A percentile compares a stretch with the other conserved stretches of the same genome.
Evolutionary conservation across 73 alveolate genomes (phyloP).

Genomic region (Stentor coeruleus): DNA sequence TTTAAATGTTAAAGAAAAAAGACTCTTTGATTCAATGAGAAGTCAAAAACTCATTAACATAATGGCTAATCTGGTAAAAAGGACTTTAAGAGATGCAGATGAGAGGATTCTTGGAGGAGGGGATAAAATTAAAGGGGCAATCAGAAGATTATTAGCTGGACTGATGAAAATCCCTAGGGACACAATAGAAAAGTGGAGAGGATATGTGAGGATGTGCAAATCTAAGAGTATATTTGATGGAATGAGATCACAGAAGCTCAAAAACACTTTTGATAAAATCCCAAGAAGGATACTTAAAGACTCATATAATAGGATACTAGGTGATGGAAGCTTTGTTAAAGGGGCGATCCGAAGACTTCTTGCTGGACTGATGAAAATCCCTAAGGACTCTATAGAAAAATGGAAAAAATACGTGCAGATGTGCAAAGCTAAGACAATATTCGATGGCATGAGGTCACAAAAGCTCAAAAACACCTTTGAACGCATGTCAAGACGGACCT

Average conservation of each 20-base stretch:
- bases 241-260: not conserved
- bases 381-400: not conserved
- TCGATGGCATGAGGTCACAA: not conserved
- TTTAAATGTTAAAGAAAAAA: not conserved
- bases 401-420: not conserved
- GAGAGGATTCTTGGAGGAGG: not conserved
- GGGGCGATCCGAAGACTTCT: not conserved
- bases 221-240: not conserved
- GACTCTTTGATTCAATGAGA: not conserved
- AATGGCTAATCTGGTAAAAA: not conserved
- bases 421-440: not conserved
- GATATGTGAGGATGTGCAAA: not conserved
- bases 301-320: not conserved
- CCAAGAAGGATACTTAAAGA: not conserved
- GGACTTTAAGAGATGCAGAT: not conserved
- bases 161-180: not conserved
- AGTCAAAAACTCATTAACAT: not conserved
- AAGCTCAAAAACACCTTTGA: not conserved
- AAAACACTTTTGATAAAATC: not conserved
- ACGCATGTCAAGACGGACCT: not conserved
- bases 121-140: not conserved
- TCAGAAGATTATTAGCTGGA: not conserved
- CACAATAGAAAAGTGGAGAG: not conserved
- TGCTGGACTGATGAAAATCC: not conserved
- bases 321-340: not conserved